Conservation (phyloP, 1,284 basidiomycete genomes). For the Hortiboletus rubellus region DNA sequence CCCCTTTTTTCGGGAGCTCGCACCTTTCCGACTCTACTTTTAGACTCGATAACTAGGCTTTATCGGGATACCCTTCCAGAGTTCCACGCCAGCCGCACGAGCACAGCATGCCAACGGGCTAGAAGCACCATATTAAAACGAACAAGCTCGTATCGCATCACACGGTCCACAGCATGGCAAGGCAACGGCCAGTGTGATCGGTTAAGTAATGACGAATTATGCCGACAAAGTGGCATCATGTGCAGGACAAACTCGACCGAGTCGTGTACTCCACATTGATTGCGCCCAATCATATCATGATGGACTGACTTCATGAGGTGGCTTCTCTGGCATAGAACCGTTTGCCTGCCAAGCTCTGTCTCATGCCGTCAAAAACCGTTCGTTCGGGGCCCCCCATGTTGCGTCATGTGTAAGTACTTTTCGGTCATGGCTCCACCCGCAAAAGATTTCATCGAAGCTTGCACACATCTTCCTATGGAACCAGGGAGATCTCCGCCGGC, state of each 20-base stretch:
- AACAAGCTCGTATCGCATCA: slow-evolving; percentile 12
- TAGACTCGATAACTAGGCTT: slow-evolving; percentile 11
- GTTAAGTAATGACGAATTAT: neutral
- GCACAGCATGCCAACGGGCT: slow-evolving; percentile 25
- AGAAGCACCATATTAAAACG: slow-evolving; percentile 16
- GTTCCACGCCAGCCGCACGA: slow-evolving; percentile 17
- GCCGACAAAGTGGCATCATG: slow-evolving; percentile 15
- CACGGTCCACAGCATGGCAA: slow-evolving; percentile 26
- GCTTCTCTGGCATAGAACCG: slow-evolving; percentile 1
- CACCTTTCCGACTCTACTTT: slow-evolving; percentile 13
- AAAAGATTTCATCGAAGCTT: neutral
- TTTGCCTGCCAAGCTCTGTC: slow-evolving; percentile 2
- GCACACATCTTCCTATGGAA: neutral
- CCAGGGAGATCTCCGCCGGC: slow-evolving; percentile 5
- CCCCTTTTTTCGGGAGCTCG: slow-evolving; percentile 9
- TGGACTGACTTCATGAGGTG: neutral
- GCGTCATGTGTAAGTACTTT: neutral
- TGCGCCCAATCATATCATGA: too few species aligned
- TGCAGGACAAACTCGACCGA: neutral
- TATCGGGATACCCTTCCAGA: slow-evolving; percentile 5
- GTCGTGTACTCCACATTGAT: neutral
- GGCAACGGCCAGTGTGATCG: slow-evolving; percentile 3
- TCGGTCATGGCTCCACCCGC: neutral
- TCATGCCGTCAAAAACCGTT: neutral
- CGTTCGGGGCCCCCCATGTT: neutral